Evolutionary conservation across 1,284 basidiomycete species (phyloP), one percentile per base, ranked within the genome.

Genomic region (Ceratobasidium papillatum): DNA sequence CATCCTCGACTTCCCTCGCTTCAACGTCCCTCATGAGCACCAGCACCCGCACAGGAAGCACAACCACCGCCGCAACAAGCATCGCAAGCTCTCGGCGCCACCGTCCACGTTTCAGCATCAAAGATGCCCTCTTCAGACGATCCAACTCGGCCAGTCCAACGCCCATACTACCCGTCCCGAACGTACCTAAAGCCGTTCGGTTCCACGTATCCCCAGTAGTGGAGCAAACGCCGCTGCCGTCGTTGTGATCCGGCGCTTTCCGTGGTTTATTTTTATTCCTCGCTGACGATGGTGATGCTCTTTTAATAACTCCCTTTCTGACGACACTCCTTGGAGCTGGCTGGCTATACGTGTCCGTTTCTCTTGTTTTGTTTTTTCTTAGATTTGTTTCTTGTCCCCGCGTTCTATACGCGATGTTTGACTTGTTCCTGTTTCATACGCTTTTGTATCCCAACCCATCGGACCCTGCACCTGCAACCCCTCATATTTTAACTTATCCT

Each of bases 11-110:
- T 2, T 68, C 65, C n/a, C 51, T 68, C n/a, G 65, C 65, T 25
- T 68, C 65, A 14, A 68, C 65, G 4, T 52, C 45, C 5, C 65
- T 68, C 49, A 68, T 68, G 65, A 68, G 63, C 47, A 65, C 63
- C 1, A 41, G 41, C 47, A 65, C 63, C 3, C 63, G 41, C 27
- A 65, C 63, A 8, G 63, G 63, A n/a, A 65, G 65, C 49, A 68
- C 65, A 22, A 47, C 65, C 19, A 65, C 63, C 7, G 63, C 63
- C 22, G 65, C 65, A 22, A 68, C 65, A 22, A 68, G 65, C 38
- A 51, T 68, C n/a, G 65, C 65, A 1, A 68, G 65, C 34, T 68
- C 65, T 22, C 32, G 14, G 3, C 51, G 51, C n/a, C 22, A 25
- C 34, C 47, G 65, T 8, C 38, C 41, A 8, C 65, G 65, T n/a